phyloP scores from a whole-genome alignment of 148 eudicot species.

The Rhododendron kiyosumense region DNA sequence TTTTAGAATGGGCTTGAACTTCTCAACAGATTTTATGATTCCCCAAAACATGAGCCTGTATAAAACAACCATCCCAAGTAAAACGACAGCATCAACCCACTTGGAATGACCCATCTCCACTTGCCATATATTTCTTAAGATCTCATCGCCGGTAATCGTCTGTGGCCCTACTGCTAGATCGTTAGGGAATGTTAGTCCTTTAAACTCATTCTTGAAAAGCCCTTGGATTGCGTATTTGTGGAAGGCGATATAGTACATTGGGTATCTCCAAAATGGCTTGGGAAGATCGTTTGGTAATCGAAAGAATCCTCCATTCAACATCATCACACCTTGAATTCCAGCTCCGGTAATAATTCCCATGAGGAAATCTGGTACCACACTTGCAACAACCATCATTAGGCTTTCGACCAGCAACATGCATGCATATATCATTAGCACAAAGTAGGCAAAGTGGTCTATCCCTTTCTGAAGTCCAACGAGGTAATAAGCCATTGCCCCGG shows the following conservation, averaged over 20 bases:
- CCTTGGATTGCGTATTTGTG: slow-evolving; percentile 49
- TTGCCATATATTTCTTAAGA: background rate
- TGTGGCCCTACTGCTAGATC: slow-evolving; percentile 16
- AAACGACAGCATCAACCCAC: background rate
- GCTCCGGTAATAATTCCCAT: slow-evolving; percentile 64
- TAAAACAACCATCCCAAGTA: background rate
- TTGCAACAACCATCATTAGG: slow-evolving; percentile 60
- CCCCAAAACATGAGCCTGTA: background rate
- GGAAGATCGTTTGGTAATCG: slow-evolving; percentile 57
- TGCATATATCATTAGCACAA: slow-evolving; percentile 23
- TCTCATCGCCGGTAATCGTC: background rate
- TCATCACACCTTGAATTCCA: slow-evolving; percentile 55
- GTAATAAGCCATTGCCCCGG: slow-evolving; percentile 46
- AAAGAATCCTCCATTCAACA: slow-evolving; percentile 54
- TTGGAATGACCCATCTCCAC: background rate
- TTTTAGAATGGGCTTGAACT: background rate
- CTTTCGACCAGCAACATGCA: slow-evolving; percentile 52
- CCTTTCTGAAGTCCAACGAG: slow-evolving; percentile 50
- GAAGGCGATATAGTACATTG: slow-evolving; percentile 44
- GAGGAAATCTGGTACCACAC: slow-evolving; percentile 47
- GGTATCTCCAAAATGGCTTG: slow-evolving; percentile 49
- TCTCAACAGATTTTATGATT: background rate
- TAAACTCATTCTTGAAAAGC: slow-evolving; percentile 49
- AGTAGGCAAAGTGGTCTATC: slow-evolving; percentile 34
- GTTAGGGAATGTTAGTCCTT: slow-evolving; percentile 40